A percentile compares a stretch with the other conserved stretches of the same genome.
Evolutionary conservation across 441 rosid genomes (phyloP).

Genomic region (Populus hybrid): DNA sequence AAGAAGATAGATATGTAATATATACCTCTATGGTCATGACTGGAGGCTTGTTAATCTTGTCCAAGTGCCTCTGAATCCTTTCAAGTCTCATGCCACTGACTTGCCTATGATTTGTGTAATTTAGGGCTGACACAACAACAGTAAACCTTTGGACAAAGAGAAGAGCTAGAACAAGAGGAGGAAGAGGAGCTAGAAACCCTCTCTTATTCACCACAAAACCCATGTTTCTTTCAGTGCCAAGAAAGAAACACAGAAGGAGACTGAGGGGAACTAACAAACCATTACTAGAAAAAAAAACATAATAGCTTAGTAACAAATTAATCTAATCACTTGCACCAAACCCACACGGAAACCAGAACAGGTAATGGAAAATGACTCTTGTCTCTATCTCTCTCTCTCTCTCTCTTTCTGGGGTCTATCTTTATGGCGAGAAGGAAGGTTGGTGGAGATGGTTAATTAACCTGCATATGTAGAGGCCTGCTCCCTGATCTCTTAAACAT

Average conservation of each 20-base stretch:
- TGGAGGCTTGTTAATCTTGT: conserved; percentile 75
- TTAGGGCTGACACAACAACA: conserved; percentile 34
- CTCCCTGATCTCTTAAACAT: conserved; percentile 27
- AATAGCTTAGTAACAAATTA: conserved; percentile 11
- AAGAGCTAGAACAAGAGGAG: conserved; percentile 16
- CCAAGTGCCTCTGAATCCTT: conserved; percentile 80
- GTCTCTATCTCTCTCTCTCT: conserved; percentile 14
- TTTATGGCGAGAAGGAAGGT: conserved; percentile 56
- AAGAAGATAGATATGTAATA: too few relatives aligned
- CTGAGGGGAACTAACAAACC: conserved; percentile 22
- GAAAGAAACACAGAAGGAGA: conserved; percentile 17
- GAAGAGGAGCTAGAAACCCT: conserved; percentile 19
- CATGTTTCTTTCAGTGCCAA: conserved; percentile 42
- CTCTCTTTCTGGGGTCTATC: not conserved
- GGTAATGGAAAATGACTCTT: conserved; percentile 36
- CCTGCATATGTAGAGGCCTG: conserved; percentile 24
- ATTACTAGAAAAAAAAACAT: conserved; percentile 23
- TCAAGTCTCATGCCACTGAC: conserved; percentile 72
- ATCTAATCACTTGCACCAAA: conserved; percentile 25
- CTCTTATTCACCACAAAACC: conserved; percentile 26
- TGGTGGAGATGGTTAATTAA: conserved; percentile 55
- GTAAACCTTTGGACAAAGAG: conserved; percentile 12
- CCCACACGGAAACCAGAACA: conserved; percentile 28
- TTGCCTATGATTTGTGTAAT: conserved; percentile 50
- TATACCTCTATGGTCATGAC: conserved; percentile 74